Evolutionary conservation across 2,329 filamentous ascomycete species (phyloP), one percentile per base, ranked within the genome.

Genomic region (Diaporthe citrichinensis): DNA sequence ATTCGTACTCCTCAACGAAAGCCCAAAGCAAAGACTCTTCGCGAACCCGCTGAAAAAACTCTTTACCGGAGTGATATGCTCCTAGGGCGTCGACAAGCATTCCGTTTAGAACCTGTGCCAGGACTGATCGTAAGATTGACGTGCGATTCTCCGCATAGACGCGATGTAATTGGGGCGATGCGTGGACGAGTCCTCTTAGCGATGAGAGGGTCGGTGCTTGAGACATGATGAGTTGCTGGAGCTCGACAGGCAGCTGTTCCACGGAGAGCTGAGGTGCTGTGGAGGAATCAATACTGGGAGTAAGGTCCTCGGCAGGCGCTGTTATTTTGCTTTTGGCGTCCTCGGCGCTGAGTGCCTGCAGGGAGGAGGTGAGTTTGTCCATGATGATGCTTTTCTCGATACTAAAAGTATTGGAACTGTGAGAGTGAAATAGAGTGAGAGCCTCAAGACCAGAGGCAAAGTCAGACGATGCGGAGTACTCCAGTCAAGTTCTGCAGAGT

Each of bases 81-180:
- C 41, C 71, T 3, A 62, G 20, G 15, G 58, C 71, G 34, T 73
- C 71, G 23, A 62, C 34, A 23, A 31, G 41, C 12, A 65, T 62
- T 49, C 34, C 71, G 10, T 55, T 10, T 20, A 65, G 44, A 23
- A 1, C 20, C n/a, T 41, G 23, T 17, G 7, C 41, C 25, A 55
- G 8, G 12, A 61, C n/a, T 17, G 44, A 25, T 73, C 71, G 71
- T 8, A 73, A 41, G 4, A 73, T 53, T 23, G 44, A 9, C 31
- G 28, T 0, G 8, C 71, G 58, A 14, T 65, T 14, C 14, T 23
- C 58, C 1, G 15, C 15, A 8, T 73, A 73, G 25, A 55, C 58
- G 23, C 58, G 71, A 31, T 73, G 71, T 23, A 73, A 23, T n/a
- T 55, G 9, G 34, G 71, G 71, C 15, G 71, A 73, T 15, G 71